Evolutionary conservation across 345 rosid species (phyloP), one percentile per base, ranked within the genome.

Genomic region (Salix suchowensis): DNA sequence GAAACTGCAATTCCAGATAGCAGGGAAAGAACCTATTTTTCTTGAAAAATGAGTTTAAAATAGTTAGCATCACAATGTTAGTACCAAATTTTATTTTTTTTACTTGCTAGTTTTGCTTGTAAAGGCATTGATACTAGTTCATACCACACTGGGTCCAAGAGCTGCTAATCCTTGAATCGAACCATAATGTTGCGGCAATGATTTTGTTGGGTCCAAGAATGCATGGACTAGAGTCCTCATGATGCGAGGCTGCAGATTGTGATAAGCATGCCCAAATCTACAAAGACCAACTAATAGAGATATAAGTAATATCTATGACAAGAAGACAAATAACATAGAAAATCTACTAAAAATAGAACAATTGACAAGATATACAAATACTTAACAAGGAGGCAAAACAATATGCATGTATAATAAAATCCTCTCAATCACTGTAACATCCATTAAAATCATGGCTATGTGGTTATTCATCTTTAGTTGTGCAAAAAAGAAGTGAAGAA

Each of bases 261-360:
- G 97, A 83, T 94, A 91, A 77, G 81, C 90, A 87, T 92, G 98
- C 62, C 98, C 96, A 75, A 81, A 92, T 89, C 98, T 94, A 88
- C 83, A 84, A 80, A 64, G 21, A 60, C 66, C 62, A 62, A 65
- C 54, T 39, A 34, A 42, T 80, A 70, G 72, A 77, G 39, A 72
- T 48, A 36, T 34, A 71, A 18, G 64, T 24, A 71, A 70, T 18
- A 61, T 70, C 19, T 50, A 24, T 55, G 79, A 36, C 26, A 10
- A 65, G 46, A 75, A 65, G 67, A 75, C 4, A 76, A 24, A 79
- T 36, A 19, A 6, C 40, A 30, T n/a, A 14, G 50, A 46, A 44
- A 4, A 46, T 46, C 18, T 46, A 46, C 44, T 12, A 46, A 46
- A 44, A 46, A 46, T 46, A 46, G 50, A 13, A 13, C 50, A 46